phyloP scores from a whole-genome alignment of 2,329 filamentous ascomycete genomes.

The Arthrobotrys sphaeroides region DNA sequence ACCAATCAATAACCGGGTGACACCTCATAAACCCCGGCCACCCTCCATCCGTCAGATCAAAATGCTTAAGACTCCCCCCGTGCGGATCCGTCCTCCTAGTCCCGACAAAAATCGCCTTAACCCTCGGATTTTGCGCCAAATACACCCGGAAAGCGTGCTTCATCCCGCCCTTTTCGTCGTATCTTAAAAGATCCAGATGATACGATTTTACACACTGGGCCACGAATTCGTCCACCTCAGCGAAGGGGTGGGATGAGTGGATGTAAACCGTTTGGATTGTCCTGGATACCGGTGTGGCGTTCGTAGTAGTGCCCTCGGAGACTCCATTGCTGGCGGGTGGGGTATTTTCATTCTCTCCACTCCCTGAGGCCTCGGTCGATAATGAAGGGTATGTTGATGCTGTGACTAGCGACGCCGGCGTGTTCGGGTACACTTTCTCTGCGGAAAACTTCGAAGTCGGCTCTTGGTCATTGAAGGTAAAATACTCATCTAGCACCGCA shows the following conservation, averaged over 20 bases:
- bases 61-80: conserved; percentile 78
- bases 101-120: conserved; percentile 85
- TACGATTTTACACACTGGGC: conserved; percentile 72
- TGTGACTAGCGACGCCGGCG: conserved; percentile 23
- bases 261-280: conserved; percentile 88
- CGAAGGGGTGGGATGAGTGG: conserved; percentile 82
- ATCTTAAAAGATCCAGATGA: conserved; percentile 77
- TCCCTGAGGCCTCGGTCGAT: too few relatives aligned
- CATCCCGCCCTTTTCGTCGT: conserved; percentile 75
- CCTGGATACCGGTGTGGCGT: conserved; percentile 61
- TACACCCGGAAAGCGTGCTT: conserved; percentile 82
- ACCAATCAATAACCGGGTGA: conserved; percentile 97
- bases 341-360: conserved; percentile 30
- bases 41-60: conserved; percentile 84
- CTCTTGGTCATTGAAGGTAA: conserved; percentile 62
- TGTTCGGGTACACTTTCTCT: conserved; percentile 32
- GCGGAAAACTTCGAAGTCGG: conserved; percentile 22
- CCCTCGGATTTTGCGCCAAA: conserved; percentile 70
- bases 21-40: conserved; percentile 95
- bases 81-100: conserved; percentile 93
- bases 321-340: conserved; percentile 25
- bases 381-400: conserved; percentile 54
- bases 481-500: conserved; percentile 66
- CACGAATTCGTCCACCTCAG: conserved; percentile 87
- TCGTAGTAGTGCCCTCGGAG: background rate